phyloP scores from a whole-genome alignment of 2,329 filamentous ascomycete genomes.

The Stagonosporopsis tanaceti region DNA sequence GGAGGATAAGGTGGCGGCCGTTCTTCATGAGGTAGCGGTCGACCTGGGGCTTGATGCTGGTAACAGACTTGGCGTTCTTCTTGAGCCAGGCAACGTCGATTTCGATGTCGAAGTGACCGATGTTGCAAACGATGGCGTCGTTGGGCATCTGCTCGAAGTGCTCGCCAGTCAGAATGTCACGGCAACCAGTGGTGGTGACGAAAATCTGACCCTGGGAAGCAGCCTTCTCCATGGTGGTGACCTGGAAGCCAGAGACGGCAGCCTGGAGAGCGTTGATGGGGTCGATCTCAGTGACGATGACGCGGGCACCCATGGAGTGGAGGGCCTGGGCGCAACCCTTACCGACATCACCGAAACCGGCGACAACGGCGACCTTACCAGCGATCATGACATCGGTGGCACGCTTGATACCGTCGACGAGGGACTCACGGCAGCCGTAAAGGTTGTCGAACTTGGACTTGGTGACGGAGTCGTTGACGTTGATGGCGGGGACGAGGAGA shows the following conservation, averaged over 20 bases:
- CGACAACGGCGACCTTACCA: conserved; percentile 97
- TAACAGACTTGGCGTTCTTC: conserved; percentile 89
- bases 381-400: conserved; percentile 99
- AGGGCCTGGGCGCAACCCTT: conserved; percentile 98
- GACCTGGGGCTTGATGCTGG: conserved; percentile 99
- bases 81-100: conserved; percentile 99
- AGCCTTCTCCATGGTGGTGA: conserved; percentile 98
- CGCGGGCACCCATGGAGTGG: conserved; percentile 95
- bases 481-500: conserved; percentile 92
- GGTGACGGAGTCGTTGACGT: conserved; percentile 99
- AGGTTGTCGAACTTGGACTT: conserved; percentile 99
- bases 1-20: conserved; percentile 96
- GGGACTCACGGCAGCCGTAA: conserved; percentile 98
- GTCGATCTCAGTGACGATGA: conserved; percentile 95
- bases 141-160: conserved; percentile 97
- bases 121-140: conserved; percentile 99
- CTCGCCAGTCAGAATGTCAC: conserved; percentile 89
- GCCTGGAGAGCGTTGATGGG: conserved; percentile 99
- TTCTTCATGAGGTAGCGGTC: conserved; percentile 95
- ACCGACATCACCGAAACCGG: conserved; percentile 98
- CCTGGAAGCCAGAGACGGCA: conserved; percentile 95
- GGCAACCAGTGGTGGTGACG: conserved; percentile 98
- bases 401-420: conserved; percentile 99
- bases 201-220: conserved; percentile 92
- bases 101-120: conserved; percentile 99